Base-by-base conservation (phyloP, 139 green algal genomes). In the Coelastrella sp. region DNA sequence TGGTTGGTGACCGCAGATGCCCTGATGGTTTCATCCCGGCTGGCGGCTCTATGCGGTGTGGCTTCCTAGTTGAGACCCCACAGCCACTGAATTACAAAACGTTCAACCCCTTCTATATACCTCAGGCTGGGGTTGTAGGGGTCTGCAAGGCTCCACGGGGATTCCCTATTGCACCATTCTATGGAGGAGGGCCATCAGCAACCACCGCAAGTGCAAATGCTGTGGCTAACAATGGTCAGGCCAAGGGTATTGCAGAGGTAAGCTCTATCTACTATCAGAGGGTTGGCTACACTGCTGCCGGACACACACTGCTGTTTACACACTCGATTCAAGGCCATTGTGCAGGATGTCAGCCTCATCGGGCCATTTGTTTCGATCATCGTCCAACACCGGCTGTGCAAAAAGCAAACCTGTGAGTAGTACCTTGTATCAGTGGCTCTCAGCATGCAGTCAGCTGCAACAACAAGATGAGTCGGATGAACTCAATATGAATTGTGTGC, bases 241-340 rank as follows among this genome's bases (percentile, higher is more conserved):
- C 75, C 5, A 82, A 82, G 53, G 53, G 75, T 3, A 21, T 82
- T 38, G 75, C 75, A 53, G 75, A 82, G 53, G 73, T 59, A 5
- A 8, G 45, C n/a, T n/a, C n/a, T 57, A 57, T 9, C 45, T 23
- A 57, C 1, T 9, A 23, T 57, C 15, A 13, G 11, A 23, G 11
- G 45, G 45, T 57, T 57, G 11, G 11, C 0, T 23, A 1, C 11
- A 9, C 45, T 57, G 11, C 45, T 13, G 11, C 11, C 45, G 15
- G 45, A 23, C 15, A 57, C 45, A 13, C 11, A 23, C 11, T 27
- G 59, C 13, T 67, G 27, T 19, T 67, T 3, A 32, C 23, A 34
- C 17, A 32, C 59, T 32, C 59, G n/a, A n/a, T n/a, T n/a, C n/a
- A n/a, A n/a, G n/a, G n/a, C n/a, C n/a, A n/a, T n/a, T n/a, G n/a